phyloP scores from a whole-genome alignment of 2,329 filamentous ascomycete species.

The Ceratocystis destructans region DNA sequence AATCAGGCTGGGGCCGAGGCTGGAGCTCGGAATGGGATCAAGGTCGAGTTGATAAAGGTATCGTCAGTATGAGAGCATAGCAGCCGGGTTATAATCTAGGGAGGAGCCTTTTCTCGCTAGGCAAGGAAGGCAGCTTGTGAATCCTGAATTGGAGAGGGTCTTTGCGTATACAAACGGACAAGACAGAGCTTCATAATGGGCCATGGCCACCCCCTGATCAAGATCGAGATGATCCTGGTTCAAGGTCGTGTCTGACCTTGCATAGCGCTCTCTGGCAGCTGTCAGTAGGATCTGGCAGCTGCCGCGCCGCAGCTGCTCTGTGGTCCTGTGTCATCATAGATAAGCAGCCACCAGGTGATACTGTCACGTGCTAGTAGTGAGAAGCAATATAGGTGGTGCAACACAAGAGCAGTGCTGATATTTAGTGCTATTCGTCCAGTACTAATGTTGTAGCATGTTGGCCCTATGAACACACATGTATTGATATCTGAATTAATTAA shows the following conservation, averaged over 20 bases:
- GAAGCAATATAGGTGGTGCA: too few species aligned
- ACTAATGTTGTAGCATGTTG: too few species aligned
- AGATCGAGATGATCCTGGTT: neutral
- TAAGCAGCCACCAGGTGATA: neutral
- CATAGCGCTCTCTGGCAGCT: neutral
- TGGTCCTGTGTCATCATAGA: neutral
- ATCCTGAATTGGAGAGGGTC: neutral
- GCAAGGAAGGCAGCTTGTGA: neutral
- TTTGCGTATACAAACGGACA: neutral
- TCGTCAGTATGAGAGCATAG: too few species aligned
- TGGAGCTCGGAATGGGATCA: too few species aligned
- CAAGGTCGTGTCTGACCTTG: neutral
- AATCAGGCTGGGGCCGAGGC: neutral
- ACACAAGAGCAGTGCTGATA: too few species aligned
- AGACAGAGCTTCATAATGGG: neutral
- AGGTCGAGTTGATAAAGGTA: too few species aligned
- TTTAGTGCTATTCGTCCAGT: too few species aligned
- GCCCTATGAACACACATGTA: too few species aligned
- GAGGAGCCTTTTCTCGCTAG: neutral
- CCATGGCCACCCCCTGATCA: constrained; percentile 5
- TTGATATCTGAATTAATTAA: too few species aligned
- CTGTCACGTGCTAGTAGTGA: too few species aligned
- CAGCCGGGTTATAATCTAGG: too few species aligned
- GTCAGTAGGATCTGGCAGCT: neutral
- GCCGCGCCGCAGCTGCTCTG: neutral